Percentiles rank a stretch among this genome's conserved stretches.
phyloP scores from a whole-genome alignment of 805 yeast species.

The Nakazawaea peltata region DNA sequence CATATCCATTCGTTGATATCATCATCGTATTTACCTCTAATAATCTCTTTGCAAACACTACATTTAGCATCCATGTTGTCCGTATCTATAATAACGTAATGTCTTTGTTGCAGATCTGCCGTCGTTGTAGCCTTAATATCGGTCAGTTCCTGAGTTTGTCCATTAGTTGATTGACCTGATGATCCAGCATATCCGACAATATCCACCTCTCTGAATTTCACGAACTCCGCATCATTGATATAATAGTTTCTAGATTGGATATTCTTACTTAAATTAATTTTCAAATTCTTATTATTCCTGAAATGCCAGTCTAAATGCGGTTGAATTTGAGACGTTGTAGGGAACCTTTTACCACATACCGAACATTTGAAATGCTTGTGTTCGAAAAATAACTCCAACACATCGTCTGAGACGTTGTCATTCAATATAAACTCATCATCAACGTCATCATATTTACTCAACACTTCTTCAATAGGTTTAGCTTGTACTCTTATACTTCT shows the following conservation, averaged over 20 bases:
- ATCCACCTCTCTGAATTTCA: constrained; percentile 62
- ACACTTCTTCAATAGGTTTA: constrained; percentile 1
- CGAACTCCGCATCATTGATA: constrained; percentile 65
- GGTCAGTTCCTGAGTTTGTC: not conserved
- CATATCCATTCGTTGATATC: constrained; percentile 78
- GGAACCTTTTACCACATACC: constrained; percentile 83
- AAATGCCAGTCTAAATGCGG: constrained; percentile 95
- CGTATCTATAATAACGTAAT: constrained; percentile 29
- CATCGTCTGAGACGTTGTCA: constrained; percentile 26
- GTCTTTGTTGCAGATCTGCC: constrained; percentile 5
- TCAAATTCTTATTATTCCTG: constrained; percentile 74
- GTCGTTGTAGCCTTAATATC: no score
- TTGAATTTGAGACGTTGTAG: constrained; percentile 48
- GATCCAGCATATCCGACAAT: constrained; percentile 30
- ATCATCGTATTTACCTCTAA: constrained; percentile 61
- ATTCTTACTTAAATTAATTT: constrained; percentile 33
- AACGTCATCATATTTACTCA: constrained; percentile 6
- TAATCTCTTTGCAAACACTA: constrained; percentile 62
- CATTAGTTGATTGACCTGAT: constrained; percentile 7
- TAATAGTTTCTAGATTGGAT: constrained; percentile 82
- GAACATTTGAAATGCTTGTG: constrained; percentile 65
- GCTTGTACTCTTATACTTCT: constrained; percentile 3
- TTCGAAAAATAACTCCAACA: constrained; percentile 39
- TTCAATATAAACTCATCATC: constrained; percentile 30
- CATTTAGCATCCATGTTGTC: constrained; percentile 57